Evolutionary conservation across 176 grass and related monocot species (phyloP).

Genomic region (Cenchrus purpureus): DNA sequence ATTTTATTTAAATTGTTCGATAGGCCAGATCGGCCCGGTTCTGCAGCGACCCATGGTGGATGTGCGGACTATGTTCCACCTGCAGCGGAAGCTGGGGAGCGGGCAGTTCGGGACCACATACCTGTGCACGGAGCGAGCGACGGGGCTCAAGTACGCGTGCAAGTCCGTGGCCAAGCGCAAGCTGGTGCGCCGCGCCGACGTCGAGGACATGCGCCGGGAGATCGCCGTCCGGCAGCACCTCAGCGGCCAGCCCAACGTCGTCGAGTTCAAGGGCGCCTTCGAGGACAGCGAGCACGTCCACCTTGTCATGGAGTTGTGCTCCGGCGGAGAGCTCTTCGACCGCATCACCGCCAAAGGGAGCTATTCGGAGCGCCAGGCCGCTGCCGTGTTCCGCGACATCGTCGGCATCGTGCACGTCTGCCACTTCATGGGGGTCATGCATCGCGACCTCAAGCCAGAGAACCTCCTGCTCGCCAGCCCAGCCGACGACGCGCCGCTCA

Average conservation of each 20-base stretch:
- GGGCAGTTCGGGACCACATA: constrained; percentile 80
- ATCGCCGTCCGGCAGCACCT: constrained; percentile 89
- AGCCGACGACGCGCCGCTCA: constrained; percentile 65
- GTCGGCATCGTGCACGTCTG: constrained; percentile 76
- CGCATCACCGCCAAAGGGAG: constrained; percentile 64
- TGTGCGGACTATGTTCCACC: constrained; percentile 51
- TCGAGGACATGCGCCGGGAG: constrained; percentile 77
- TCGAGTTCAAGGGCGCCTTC: constrained; percentile 80
- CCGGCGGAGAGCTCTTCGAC: constrained; percentile 89
- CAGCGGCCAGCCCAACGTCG: constrained; percentile 83
- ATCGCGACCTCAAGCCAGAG: constrained; percentile 85
- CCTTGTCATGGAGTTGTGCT: constrained; percentile 90
- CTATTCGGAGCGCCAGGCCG: constrained; percentile 74
- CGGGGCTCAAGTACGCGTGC: constrained; percentile 68
- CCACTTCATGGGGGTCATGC: constrained; percentile 95
- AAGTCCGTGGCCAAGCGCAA: constrained; percentile 86
- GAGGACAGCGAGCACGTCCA: constrained; percentile 69
- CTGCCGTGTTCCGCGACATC: constrained; percentile 58
- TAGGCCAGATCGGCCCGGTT: constrained; percentile 17
- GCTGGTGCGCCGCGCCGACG: constrained; percentile 64
- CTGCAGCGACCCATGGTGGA: constrained; percentile 59
- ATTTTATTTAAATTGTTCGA: too few species aligned
- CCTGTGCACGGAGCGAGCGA: constrained; percentile 70
- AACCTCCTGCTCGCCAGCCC: constrained; percentile 73
- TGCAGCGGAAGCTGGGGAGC: constrained; percentile 69